Evolutionary conservation across 805 yeast species (phyloP).

Genomic region (Candida tammaniensis): DNA sequence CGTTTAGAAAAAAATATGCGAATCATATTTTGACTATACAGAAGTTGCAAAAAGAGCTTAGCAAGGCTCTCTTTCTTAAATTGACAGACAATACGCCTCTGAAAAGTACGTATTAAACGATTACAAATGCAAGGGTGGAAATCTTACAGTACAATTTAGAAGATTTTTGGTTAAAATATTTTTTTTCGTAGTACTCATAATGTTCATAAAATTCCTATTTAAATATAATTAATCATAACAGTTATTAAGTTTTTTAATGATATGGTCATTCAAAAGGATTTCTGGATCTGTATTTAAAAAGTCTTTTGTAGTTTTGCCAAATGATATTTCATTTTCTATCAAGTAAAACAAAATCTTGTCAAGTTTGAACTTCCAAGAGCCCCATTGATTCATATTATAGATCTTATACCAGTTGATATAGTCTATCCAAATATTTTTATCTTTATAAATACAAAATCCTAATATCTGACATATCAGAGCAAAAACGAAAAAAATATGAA

Average conservation of each 20-base stretch:
- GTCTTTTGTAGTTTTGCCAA: constrained; percentile 5
- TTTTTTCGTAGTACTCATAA: too few relatives aligned
- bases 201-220: background rate
- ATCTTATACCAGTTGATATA: constrained; percentile 16
- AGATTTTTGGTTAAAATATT: too few relatives aligned
- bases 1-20: too few relatives aligned
- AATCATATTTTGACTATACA: constrained; percentile 1
- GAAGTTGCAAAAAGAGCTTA: too few relatives aligned
- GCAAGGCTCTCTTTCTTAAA: too few relatives aligned
- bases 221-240: too few relatives aligned
- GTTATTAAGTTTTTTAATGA: background rate
- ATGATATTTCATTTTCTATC: background rate
- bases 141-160: constrained; percentile 32
- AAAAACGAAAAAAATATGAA: constrained; percentile 23
- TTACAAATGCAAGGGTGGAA: constrained; percentile 34
- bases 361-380: constrained; percentile 13
- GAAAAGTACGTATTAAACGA: constrained; percentile 22
- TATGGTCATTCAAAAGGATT: constrained; percentile 1
- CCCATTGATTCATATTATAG: constrained; percentile 10
- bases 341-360: constrained; percentile 12
- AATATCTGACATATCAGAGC: constrained; percentile 17
- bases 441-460: constrained; percentile 13
- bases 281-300: constrained; percentile 4
- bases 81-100: constrained; percentile 5
- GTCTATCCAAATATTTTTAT: constrained; percentile 26